Evolutionary conservation across 2,329 filamentous ascomycete species (phyloP).

Genomic region (Fragosphaeria purpurea): DNA sequence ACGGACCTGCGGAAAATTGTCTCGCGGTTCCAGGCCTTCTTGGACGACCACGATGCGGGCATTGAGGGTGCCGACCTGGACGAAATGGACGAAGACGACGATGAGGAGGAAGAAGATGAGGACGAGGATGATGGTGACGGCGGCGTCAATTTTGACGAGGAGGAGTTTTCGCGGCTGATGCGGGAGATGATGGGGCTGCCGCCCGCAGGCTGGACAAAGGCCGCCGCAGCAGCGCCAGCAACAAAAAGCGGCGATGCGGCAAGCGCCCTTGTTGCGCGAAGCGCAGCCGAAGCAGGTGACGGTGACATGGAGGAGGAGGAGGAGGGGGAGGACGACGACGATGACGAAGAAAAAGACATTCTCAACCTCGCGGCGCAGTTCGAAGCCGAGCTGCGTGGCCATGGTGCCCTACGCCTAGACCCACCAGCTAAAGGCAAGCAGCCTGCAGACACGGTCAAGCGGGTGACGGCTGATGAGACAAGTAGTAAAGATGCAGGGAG

Average conservation of each 20-base stretch:
- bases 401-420: slow-evolving; percentile 54
- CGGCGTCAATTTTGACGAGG: slow-evolving; percentile 72
- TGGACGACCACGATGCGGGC: slow-evolving; percentile 77
- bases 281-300: slow-evolving; percentile 5
- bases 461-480: neutral
- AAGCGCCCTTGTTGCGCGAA: neutral
- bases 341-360: slow-evolving; percentile 42
- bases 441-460: slow-evolving; percentile 20
- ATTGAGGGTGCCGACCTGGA: slow-evolving; percentile 65
- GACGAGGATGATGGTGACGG: slow-evolving; percentile 60
- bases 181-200: slow-evolving; percentile 75
- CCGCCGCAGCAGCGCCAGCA: neutral
- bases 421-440: slow-evolving; percentile 19
- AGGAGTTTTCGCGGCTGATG: slow-evolving; percentile 81
- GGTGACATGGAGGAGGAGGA: slow-evolving; percentile 4
- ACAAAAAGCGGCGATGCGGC: neutral
- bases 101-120: slow-evolving; percentile 40
- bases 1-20: slow-evolving; percentile 84
- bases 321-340: slow-evolving; percentile 12
- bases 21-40: slow-evolving; percentile 80
- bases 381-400: slow-evolving; percentile 60
- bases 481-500: slow-evolving; percentile 21
- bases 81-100: slow-evolving; percentile 58
- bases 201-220: slow-evolving; percentile 6
- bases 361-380: slow-evolving; percentile 56